Evolutionary conservation across 805 yeast species (phyloP).

Genomic region (Starmerella floris): DNA sequence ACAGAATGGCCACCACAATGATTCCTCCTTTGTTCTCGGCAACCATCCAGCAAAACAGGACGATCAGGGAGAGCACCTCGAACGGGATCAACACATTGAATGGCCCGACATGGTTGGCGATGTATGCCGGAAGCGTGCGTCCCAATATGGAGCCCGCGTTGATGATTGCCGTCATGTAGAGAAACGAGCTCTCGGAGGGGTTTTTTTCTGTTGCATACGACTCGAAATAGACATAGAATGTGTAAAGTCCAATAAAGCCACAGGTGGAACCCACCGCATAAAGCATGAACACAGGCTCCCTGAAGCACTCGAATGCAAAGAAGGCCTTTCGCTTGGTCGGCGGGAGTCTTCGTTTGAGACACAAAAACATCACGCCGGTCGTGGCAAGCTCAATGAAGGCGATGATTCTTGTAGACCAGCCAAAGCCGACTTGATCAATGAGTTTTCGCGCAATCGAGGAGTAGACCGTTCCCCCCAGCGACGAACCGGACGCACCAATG

Average conservation of each 20-base stretch:
- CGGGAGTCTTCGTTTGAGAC: conserved; percentile 24
- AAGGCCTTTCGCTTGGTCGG: conserved; percentile 23
- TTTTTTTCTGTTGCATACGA: conserved; percentile 24
- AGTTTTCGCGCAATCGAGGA: conserved; percentile 36
- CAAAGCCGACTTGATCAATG: conserved; percentile 35
- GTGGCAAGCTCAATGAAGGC: conserved; percentile 33
- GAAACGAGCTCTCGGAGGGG: conserved; percentile 15
- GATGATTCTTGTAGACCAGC: conserved; percentile 40
- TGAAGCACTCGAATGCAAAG: conserved; percentile 22
- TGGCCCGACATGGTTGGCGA: conserved; percentile 39
- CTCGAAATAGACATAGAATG: conserved; percentile 27
- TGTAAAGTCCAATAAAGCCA: conserved; percentile 26
- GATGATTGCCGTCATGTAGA: conserved; percentile 26
- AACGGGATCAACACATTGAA: conserved; percentile 30
- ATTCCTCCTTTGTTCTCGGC: conserved; percentile 25
- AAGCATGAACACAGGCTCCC: conserved; percentile 21
- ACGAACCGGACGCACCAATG: conserved; percentile 38
- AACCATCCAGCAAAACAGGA: conserved; percentile 29
- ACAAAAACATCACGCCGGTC: conserved; percentile 18
- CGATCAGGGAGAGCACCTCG: conserved; percentile 23
- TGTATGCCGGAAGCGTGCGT: conserved; percentile 36
- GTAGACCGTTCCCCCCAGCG: conserved; percentile 39
- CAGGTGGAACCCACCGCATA: conserved; percentile 21
- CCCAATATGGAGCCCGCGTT: conserved; percentile 36
- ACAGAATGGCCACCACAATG: conserved; percentile 23